Evolutionary conservation across 2,329 filamentous ascomycete genomes (phyloP).

Genomic region (Aspergillus candidus): DNA sequence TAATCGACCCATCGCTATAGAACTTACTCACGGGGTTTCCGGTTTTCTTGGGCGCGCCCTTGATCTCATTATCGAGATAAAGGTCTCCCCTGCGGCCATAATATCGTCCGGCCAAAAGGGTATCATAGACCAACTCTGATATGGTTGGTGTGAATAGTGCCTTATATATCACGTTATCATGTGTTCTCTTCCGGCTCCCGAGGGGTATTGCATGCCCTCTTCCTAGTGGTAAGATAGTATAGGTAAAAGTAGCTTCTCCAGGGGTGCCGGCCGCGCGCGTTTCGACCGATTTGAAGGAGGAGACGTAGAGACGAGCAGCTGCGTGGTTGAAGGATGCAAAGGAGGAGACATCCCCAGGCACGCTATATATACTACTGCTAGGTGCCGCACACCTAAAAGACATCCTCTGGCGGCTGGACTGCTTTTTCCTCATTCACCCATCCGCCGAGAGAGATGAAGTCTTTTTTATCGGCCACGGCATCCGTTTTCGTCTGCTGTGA

Average conservation of each 20-base stretch:
- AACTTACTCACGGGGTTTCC: constrained; percentile 50
- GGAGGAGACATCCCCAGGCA: no score
- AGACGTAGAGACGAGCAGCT: no score
- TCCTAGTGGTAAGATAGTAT: no score
- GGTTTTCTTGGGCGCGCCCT: constrained; percentile 49
- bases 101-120: no score
- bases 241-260: no score
- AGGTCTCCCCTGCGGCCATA: constrained; percentile 42
- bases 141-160: constrained; percentile 3
- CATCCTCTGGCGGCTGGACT: constrained; percentile 28
- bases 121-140: constrained; percentile 25
- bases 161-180: constrained; percentile 46
- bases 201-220: constrained; percentile 28
- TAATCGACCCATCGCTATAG: constrained; percentile 46
- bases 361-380: no score
- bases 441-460: constrained; percentile 84
- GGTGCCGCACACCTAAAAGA: constrained; percentile 2
- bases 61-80: constrained; percentile 57
- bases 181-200: constrained; percentile 67
- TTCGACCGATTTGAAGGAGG: no score
- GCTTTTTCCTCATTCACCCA: constrained; percentile 48
- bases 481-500: constrained; percentile 47
- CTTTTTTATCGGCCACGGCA: constrained; percentile 56
- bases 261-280: no score
- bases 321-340: no score